Conservation (phyloP, 192 early-diverging fungal species). For the Fimicolochytrium jonesii region DNA sequence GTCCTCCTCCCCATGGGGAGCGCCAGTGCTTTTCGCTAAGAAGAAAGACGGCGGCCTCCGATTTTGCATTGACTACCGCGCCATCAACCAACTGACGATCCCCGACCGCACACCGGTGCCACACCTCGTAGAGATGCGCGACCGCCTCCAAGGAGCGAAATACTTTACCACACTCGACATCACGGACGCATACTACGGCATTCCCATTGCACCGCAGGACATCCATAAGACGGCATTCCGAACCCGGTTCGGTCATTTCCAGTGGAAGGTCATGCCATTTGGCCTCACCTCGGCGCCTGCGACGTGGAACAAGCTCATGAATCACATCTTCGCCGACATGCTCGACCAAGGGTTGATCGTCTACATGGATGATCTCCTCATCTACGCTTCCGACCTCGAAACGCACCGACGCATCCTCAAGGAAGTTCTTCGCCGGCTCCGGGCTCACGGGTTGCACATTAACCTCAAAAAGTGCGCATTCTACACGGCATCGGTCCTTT, state of each 20-base stretch:
- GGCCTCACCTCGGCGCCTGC: slow-evolving; percentile 58
- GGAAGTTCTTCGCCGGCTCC: slow-evolving; percentile 20
- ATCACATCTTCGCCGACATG: slow-evolving; percentile 38
- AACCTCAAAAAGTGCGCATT: slow-evolving; percentile 41
- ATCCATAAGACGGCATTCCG: slow-evolving; percentile 2
- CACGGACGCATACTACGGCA: background rate
- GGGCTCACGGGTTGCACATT: slow-evolving; percentile 22
- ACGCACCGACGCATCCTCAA: slow-evolving; percentile 17
- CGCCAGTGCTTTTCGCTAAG: slow-evolving; percentile 23
- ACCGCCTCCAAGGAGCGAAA: background rate
- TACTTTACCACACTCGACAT: background rate
- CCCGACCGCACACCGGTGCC: slow-evolving; percentile 2
- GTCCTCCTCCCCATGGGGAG: slow-evolving; percentile 14
- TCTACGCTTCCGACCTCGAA: slow-evolving; percentile 25
- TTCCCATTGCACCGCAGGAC: background rate
- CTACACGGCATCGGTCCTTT: slow-evolving; percentile 13
- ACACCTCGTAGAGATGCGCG: background rate
- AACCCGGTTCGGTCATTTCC: slow-evolving; percentile 33
- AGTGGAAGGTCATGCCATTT: slow-evolving; percentile 58
- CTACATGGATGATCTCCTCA: slow-evolving; percentile 49
- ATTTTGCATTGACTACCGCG: slow-evolving; percentile 48
- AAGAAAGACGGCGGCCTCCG: slow-evolving; percentile 49
- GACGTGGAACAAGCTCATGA: slow-evolving; percentile 48
- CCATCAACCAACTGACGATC: background rate
- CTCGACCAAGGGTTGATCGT: slow-evolving; percentile 10